phyloP scores from a whole-genome alignment of 2,329 filamentous ascomycete species.

The Colletotrichum aenigma region DNA sequence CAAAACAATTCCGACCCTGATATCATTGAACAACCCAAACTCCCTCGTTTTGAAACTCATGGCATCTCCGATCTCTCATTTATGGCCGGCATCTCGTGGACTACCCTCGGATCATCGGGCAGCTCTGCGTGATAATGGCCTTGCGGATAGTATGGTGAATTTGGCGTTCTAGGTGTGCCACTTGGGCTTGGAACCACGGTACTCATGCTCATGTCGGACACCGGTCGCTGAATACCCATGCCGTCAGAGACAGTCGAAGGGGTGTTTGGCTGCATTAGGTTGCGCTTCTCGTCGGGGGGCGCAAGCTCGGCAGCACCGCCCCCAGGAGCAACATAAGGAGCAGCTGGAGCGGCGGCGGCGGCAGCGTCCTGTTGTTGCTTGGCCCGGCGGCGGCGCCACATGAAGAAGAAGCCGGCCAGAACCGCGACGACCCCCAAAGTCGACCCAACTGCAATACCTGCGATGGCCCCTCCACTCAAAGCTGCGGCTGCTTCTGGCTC shows the following conservation, averaged over 20 bases:
- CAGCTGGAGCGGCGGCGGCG: background rate
- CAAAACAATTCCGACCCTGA: background rate
- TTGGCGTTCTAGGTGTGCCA: background rate
- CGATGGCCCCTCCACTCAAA: background rate
- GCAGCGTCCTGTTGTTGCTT: background rate
- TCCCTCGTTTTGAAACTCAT: background rate
- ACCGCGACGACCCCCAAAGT: background rate
- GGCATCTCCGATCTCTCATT: background rate
- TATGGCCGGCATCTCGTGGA: conserved; percentile 13
- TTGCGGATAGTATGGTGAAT: background rate
- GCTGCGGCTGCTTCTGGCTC: background rate
- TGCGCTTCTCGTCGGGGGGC: background rate
- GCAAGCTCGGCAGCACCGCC: background rate
- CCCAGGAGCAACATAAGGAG: background rate
- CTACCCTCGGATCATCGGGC: background rate
- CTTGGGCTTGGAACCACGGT: background rate
- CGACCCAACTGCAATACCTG: background rate
- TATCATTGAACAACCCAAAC: background rate
- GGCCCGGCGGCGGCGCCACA: background rate
- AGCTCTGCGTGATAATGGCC: background rate
- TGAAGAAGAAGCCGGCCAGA: background rate
- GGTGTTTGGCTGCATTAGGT: background rate
- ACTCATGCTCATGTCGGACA: background rate
- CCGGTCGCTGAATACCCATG: background rate
- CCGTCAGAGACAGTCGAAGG: background rate